Evolutionary conservation across 768 basidiomycete species (phyloP).

Genomic region (Neoboletus magnificus): DNA sequence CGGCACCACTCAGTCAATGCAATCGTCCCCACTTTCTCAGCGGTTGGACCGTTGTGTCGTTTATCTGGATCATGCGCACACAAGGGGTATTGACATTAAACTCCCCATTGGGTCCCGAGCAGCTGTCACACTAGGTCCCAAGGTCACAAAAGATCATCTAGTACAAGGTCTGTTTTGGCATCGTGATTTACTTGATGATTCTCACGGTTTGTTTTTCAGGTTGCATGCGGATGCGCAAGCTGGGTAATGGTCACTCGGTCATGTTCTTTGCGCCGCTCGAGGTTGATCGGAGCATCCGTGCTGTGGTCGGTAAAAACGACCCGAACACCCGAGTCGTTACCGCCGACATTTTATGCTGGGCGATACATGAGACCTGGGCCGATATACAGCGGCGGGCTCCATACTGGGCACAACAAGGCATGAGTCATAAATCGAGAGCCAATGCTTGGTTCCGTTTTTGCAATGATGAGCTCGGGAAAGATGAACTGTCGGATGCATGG

Average conservation of each 20-base stretch:
- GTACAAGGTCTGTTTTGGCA: too few species aligned
- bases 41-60: too few species aligned
- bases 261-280: constrained; percentile 44
- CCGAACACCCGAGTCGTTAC: not conserved
- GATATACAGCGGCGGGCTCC: not conserved
- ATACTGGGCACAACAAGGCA: constrained; percentile 25
- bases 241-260: constrained; percentile 45
- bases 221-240: constrained; percentile 50
- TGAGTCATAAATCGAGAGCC: constrained; percentile 2
- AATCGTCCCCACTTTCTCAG: too few species aligned
- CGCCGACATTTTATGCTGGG: constrained; percentile 40
- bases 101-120: too few species aligned
- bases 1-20: too few species aligned
- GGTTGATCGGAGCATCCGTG: constrained; percentile 36
- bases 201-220: constrained; percentile 23
- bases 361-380: constrained; percentile 40
- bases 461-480: not conserved
- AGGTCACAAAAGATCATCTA: too few species aligned
- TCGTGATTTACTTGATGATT: too few species aligned
- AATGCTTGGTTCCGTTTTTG: constrained; percentile 14
- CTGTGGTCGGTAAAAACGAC: constrained; percentile 7
- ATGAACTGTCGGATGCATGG: constrained; percentile 28
- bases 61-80: too few species aligned
- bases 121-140: too few species aligned
- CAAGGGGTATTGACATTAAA: too few species aligned